Conservation (phyloP, 805 yeast species). For the Suhomyces faveliae region DNA sequence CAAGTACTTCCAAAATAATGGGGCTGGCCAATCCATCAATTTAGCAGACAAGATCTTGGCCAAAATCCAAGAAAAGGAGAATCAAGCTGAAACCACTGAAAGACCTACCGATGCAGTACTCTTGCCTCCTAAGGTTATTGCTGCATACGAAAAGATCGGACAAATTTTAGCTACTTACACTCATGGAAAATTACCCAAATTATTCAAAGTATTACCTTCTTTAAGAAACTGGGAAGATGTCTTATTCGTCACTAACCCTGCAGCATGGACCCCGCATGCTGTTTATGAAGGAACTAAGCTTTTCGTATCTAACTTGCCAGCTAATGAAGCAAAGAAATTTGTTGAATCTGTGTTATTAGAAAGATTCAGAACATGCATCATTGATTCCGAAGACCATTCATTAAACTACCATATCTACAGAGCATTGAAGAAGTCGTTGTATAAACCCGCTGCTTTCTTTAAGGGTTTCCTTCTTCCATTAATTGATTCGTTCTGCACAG, state of each 20-base stretch:
- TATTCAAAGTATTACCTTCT: constrained; percentile 92
- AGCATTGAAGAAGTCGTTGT: constrained; percentile 85
- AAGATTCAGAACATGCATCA: constrained; percentile 68
- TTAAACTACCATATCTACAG: constrained; percentile 92
- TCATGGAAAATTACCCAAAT: constrained; percentile 94
- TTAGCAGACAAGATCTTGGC: constrained; percentile 94
- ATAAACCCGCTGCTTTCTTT: constrained; percentile 97
- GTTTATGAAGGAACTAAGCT: constrained; percentile 92
- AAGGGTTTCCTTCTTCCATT: constrained; percentile 93
- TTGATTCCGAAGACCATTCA: constrained; percentile 69
- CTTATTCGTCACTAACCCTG: constrained; percentile 88
- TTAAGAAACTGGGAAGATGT: constrained; percentile 95
- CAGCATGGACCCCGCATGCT: constrained; percentile 92
- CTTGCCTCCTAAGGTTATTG: constrained; percentile 93
- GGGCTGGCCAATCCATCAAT: constrained; percentile 50
- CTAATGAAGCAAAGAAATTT: constrained; percentile 86
- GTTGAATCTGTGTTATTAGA: constrained; percentile 66
- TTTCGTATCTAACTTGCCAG: constrained; percentile 84
- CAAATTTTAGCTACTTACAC: constrained; percentile 82
- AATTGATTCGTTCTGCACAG: constrained; percentile 83
- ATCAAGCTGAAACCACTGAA: constrained; percentile 20
- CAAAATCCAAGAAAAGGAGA: constrained; percentile 74
- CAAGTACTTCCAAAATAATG: constrained; percentile 56
- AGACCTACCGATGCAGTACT: constrained; percentile 70
- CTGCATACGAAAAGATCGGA: constrained; percentile 91